Evolutionary conservation across 2,329 filamentous ascomycete species (phyloP).

Genomic region (Fusarium camptoceras): DNA sequence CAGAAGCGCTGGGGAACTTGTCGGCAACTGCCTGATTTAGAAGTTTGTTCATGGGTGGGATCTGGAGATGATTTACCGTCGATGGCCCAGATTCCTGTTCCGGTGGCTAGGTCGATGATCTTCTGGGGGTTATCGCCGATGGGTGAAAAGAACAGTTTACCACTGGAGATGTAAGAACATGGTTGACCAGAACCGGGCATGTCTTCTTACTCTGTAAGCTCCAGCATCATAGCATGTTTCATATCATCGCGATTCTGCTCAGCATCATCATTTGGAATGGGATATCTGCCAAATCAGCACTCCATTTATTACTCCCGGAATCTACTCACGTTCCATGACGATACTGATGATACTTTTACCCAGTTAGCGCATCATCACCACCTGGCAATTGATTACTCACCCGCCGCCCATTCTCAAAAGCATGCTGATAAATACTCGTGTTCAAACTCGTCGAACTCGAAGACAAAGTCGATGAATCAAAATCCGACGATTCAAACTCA

Average conservation of each 20-base stretch:
- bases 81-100: conserved; percentile 43
- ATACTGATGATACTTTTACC: conserved; percentile 38
- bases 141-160: conserved; percentile 38
- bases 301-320: fast-evolving
- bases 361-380: background rate
- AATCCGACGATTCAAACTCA: conserved; percentile 39
- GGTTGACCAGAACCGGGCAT: fast-evolving
- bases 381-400: background rate
- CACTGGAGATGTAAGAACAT: conserved; percentile 13
- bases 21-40: conserved; percentile 34
- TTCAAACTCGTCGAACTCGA: conserved; percentile 39
- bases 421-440: conserved; percentile 42
- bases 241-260: conserved; percentile 45
- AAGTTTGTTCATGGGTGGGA: background rate
- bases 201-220: conserved; percentile 40
- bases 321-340: conserved; percentile 36
- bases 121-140: conserved; percentile 30
- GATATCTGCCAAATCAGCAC: conserved; percentile 41
- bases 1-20: conserved; percentile 41
- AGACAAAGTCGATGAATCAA: conserved; percentile 23
- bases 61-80: conserved; percentile 16
- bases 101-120: conserved; percentile 42
- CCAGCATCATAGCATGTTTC: conserved; percentile 50
- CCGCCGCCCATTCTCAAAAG: conserved; percentile 43
- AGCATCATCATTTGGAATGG: conserved; percentile 45